Percentiles rank a stretch among this genome's conserved stretches.
phyloP scores from a whole-genome alignment of 1,284 basidiomycete species.

The Anthracocystis panici-leucophaei region DNA sequence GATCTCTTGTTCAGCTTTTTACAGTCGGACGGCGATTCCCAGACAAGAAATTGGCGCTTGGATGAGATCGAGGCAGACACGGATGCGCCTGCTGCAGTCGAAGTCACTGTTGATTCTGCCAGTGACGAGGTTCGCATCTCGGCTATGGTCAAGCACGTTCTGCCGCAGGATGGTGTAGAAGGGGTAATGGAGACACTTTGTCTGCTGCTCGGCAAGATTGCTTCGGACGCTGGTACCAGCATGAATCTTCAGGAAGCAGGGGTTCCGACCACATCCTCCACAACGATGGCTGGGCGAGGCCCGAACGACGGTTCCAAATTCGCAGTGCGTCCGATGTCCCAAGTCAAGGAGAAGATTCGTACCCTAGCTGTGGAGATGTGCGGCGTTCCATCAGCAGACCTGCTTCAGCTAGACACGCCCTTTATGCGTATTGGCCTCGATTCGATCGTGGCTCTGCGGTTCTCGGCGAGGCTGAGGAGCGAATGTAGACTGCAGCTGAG shows the following conservation, averaged over 20 bases:
- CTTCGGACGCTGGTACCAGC: neutral
- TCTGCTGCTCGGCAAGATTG: slow-evolving; percentile 10
- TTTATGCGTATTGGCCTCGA: slow-evolving; percentile 21
- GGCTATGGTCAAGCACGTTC: slow-evolving; percentile 2
- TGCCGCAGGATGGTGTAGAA: slow-evolving; percentile 11
- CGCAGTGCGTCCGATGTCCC: slow-evolving; percentile 8
- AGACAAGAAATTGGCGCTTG: slow-evolving; percentile 3
- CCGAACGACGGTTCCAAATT: too few relatives aligned
- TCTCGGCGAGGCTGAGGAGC: slow-evolving; percentile 18
- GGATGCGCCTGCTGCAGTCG: slow-evolving; percentile 19
- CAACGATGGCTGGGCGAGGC: too few relatives aligned
- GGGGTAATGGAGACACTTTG: slow-evolving; percentile 6
- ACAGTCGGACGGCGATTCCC: neutral
- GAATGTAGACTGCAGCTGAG: slow-evolving; percentile 18
- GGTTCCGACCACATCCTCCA: neutral
- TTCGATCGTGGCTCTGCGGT: slow-evolving; percentile 28
- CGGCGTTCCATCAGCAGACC: slow-evolving; percentile 4
- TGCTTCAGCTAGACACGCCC: slow-evolving; percentile 10
- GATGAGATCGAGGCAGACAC: slow-evolving; percentile 17
- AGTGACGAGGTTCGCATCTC: slow-evolving; percentile 22
- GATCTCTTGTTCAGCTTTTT: slow-evolving; percentile 22
- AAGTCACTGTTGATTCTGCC: slow-evolving; percentile 7
- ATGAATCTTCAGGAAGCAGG: slow-evolving; percentile 9
- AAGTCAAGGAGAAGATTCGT: slow-evolving; percentile 10
- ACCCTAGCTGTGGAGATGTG: slow-evolving; percentile 7